phyloP scores from a whole-genome alignment of 2,329 filamentous ascomycete species.

The Fusarium clavum region DNA sequence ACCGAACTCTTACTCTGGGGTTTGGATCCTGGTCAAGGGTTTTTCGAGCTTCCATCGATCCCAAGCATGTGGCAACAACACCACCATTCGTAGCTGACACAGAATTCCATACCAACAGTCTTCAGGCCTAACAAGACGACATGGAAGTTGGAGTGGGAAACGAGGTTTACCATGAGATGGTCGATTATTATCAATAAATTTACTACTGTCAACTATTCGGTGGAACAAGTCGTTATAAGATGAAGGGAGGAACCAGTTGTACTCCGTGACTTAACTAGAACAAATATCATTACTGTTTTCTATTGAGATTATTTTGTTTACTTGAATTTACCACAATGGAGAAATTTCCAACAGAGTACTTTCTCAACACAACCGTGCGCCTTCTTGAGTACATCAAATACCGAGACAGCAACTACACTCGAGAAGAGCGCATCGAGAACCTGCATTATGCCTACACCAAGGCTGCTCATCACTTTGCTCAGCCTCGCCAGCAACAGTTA shows the following conservation, averaged over 20 bases:
- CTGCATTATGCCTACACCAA: background rate
- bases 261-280: background rate
- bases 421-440: background rate
- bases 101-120: background rate
- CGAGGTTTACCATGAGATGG: background rate
- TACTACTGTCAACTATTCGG: background rate
- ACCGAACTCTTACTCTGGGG: background rate
- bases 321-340: background rate
- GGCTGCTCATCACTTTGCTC: background rate
- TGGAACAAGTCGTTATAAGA: background rate
- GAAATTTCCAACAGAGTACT: background rate
- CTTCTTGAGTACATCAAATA: background rate
- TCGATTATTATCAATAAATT: background rate
- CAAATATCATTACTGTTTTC: accelerated
- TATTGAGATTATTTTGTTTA: background rate
- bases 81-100: background rate
- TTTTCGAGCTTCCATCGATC: background rate
- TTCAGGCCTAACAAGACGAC: background rate
- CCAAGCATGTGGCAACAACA: background rate
- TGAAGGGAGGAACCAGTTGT: background rate
- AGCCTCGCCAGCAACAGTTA: background rate
- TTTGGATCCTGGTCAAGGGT: background rate
- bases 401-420: background rate
- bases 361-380: background rate
- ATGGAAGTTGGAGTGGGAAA: background rate